Evolutionary conservation across 192 early-diverging fungal species (phyloP).

Genomic region (Coemansia guatemalensis): DNA sequence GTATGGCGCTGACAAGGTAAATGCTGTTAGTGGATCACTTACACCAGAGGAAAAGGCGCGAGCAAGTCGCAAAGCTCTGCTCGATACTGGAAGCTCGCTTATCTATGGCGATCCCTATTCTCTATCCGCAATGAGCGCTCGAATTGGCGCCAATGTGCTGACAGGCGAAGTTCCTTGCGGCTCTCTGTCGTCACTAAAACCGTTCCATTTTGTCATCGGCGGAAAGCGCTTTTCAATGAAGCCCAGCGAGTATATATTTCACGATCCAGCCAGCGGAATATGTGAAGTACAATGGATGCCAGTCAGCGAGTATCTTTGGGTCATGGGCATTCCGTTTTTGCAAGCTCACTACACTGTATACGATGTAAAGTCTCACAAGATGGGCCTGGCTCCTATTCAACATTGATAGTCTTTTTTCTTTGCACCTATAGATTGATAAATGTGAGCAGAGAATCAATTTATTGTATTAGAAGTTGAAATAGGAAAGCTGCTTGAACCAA

Average conservation of each 20-base stretch:
- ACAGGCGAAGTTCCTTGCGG: slow-evolving; percentile 44
- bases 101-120: slow-evolving; percentile 49
- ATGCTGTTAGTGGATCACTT: slow-evolving; percentile 12
- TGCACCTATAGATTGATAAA: too few species aligned
- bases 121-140: slow-evolving; percentile 41
- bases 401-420: not conserved
- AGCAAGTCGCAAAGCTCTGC: slow-evolving; percentile 50
- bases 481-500: slow-evolving; percentile 2
- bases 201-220: slow-evolving; percentile 50
- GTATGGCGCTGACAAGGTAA: slow-evolving; percentile 47
- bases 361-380: slow-evolving; percentile 39
- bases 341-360: slow-evolving; percentile 56
- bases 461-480: slow-evolving; percentile 1
- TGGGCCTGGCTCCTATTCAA: slow-evolving; percentile 41
- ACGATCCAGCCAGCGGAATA: slow-evolving; percentile 32
- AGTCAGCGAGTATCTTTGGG: slow-evolving; percentile 53
- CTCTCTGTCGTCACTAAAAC: slow-evolving; percentile 29
- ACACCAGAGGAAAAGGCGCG: slow-evolving; percentile 26
- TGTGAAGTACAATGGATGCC: slow-evolving; percentile 57
- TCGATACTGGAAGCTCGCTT: slow-evolving; percentile 51
- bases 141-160: slow-evolving; percentile 42
- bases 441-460: not conserved
- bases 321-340: slow-evolving; percentile 51
- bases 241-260: slow-evolving; percentile 48
- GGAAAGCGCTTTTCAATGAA: slow-evolving; percentile 47